These are phyloP conservation scores for Clavispora asparagi DNA, from an alignment of 805 yeast genomes.

Conservation along the genomic window DNA sequence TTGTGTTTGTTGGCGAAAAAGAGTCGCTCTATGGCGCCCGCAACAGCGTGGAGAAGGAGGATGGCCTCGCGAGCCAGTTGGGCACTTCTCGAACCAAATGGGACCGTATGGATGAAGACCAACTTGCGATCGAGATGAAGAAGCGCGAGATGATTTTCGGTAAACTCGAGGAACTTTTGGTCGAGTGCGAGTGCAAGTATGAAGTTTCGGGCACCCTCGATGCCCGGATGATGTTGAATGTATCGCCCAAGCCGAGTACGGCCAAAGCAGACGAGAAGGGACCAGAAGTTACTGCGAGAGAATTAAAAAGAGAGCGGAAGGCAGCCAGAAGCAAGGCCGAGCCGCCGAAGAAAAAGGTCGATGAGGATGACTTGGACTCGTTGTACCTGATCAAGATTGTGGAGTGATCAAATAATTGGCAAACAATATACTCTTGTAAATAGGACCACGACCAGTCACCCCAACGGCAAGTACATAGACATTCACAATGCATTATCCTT, in stretches of 20 bases:
- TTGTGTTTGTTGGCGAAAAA: conserved; percentile 21
- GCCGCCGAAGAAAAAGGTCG: conserved; percentile 12
- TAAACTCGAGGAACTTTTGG: conserved; percentile 21
- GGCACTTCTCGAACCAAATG: conserved; percentile 4
- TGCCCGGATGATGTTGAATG: conserved; percentile 19
- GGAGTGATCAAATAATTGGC: conserved; percentile 17
- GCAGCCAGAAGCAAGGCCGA: conserved; percentile 12
- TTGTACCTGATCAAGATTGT: conserved; percentile 37
- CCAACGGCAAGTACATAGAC: background rate
- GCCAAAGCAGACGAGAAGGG: conserved; percentile 4
- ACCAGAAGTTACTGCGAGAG: conserved; percentile 11
- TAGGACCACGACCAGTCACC: background rate
- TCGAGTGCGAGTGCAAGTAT: conserved; percentile 25
- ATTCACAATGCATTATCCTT: background rate
- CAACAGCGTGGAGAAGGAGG: conserved; percentile 10
- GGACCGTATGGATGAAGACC: conserved; percentile 14
- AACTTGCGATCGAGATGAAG: conserved; percentile 12
- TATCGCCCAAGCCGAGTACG: conserved; percentile 6
- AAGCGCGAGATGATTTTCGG: conserved; percentile 27
- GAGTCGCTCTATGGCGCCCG: conserved; percentile 12
- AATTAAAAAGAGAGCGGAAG: conserved; percentile 12
- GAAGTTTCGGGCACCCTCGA: conserved; percentile 25
- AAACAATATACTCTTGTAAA: conserved; percentile 5
- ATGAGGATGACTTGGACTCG: conserved; percentile 35
- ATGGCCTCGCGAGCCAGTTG: conserved; percentile 6